Base-by-base conservation (phyloP, 352 stramenopile species). In the Phytophthora melonis region DNA sequence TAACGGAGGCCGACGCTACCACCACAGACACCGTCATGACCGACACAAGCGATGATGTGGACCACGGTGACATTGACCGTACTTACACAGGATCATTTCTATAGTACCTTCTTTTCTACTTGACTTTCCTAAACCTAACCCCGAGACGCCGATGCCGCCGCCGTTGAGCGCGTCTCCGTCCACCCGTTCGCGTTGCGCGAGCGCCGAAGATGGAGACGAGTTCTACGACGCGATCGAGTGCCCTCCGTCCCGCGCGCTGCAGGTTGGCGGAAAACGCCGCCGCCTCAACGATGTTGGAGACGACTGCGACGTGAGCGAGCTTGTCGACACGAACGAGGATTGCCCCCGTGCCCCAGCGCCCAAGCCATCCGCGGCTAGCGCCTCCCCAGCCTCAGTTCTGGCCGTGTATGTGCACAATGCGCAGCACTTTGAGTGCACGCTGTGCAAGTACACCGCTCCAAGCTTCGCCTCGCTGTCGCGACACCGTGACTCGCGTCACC, bases 341-440 rank as follows among this genome's bases (percentile, higher is more conserved):
- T 39, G 32, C 32, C 25, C 25, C 25, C 25, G 25, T 30, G 25
- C 25, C 25, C 56, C 56, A 32, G 56, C 32, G 32, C 32, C 32
- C 9, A 39, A 39, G 32, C 32, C 32, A 39, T 39, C 32, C 32
- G 32, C 32, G 32, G 32, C 32, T 11, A 39, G 32, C 32, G 32
- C 32, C 9, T 39, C 32, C 32, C 32, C 32, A 39, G 56, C 56
- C 34, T 53, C 56, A 21, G 36, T 63, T 39, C 56, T 63, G 34
- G 3, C 56, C 56, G n/a, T n/a, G n/a, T n/a, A n/a, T n/a, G n/a
- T n/a, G n/a, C n/a, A 70, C 69, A 71, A 63, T 47, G 69, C 69
- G 18, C 34, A 32, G 56, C 58, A 47, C n/a, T 76, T 76, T 47
- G 63, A 47, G 39, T 47, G 39, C 10, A 47, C 39, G 39, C 39